A percentile compares a stretch with the other conserved stretches of the same genome.
Conservation (phyloP, 805 yeast genomes). For the Priceomyces fermenticarens region DNA sequence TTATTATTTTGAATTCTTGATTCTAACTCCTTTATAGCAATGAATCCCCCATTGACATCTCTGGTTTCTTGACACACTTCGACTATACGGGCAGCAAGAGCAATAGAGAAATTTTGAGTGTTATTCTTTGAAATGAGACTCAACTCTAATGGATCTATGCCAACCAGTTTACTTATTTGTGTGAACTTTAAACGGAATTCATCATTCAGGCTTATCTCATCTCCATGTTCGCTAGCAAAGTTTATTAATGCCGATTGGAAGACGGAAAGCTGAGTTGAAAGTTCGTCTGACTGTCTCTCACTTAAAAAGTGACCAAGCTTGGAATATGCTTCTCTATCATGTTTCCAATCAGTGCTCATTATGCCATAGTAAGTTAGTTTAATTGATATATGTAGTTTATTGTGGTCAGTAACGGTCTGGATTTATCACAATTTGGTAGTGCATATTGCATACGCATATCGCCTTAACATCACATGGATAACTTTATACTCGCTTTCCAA, state of each 20-base stretch:
- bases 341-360: constrained; percentile 3
- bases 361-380: no score
- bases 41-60: constrained; percentile 78
- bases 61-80: constrained; percentile 72
- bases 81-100: constrained; percentile 68
- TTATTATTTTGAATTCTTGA: constrained; percentile 27
- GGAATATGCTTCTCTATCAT: constrained; percentile 36
- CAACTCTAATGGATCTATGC: constrained; percentile 72
- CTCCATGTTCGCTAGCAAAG: constrained; percentile 70
- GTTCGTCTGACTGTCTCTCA: constrained; percentile 55
- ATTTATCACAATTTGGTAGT: no score
- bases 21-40: constrained; percentile 49
- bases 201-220: constrained; percentile 61
- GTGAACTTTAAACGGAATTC: constrained; percentile 70
- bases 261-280: constrained; percentile 67
- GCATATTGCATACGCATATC: no score
- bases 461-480: no score
- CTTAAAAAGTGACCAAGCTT: constrained; percentile 50
- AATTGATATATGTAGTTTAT: no score
- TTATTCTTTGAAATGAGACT: constrained; percentile 27
- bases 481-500: no score
- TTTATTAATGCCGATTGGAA: constrained; percentile 75
- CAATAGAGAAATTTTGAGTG: constrained; percentile 56
- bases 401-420: no score
- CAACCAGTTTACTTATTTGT: constrained; percentile 72